Percentiles rank a stretch among this genome's conserved stretches.
phyloP scores from a whole-genome alignment of 2,329 filamentous ascomycete genomes.

The Arthrobotrys megalospora region DNA sequence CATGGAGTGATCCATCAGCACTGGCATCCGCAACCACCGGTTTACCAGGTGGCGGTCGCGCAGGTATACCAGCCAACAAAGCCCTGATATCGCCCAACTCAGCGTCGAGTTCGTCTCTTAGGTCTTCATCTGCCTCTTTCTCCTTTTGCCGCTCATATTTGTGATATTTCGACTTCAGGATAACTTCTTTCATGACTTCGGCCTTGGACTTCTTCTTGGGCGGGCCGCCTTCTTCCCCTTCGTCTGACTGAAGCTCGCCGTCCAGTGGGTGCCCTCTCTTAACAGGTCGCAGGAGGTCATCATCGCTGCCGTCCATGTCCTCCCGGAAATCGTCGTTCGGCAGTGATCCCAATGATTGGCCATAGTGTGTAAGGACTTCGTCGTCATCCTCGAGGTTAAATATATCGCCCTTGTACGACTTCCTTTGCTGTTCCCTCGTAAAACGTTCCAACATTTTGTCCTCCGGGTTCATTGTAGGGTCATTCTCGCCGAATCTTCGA shows the following conservation, averaged over 20 bases:
- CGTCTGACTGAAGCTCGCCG: conserved; percentile 70
- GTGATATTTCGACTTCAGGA: conserved; percentile 95
- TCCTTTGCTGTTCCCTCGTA: conserved; percentile 82
- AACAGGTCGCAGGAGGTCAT: conserved; percentile 71
- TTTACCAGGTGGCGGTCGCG: conserved; percentile 64
- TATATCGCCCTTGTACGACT: conserved; percentile 73
- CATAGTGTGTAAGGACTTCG: conserved; percentile 84
- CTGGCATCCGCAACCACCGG: conserved; percentile 66
- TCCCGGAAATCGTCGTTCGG: conserved; percentile 83
- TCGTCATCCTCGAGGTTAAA: conserved; percentile 94
- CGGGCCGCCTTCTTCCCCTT: conserved; percentile 74
- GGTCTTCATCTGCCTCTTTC: conserved; percentile 93
- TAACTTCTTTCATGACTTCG: conserved; percentile 97
- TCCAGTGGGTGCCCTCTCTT: conserved; percentile 71
- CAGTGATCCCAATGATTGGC: conserved; percentile 77
- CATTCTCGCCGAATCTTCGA: conserved; percentile 94
- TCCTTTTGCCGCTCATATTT: conserved; percentile 93
- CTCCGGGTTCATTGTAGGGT: conserved; percentile 92
- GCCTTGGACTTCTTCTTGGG: conserved; percentile 94
- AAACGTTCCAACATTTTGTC: conserved; percentile 93
- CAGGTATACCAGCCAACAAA: conserved; percentile 74
- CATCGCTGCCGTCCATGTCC: conserved; percentile 76
- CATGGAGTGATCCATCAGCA: conserved; percentile 69
- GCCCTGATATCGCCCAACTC: conserved; percentile 82
- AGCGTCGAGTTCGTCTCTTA: conserved; percentile 86